Conservation (phyloP, 371 early-diverging fungal species). For the Blakeslea trispora region DNA sequence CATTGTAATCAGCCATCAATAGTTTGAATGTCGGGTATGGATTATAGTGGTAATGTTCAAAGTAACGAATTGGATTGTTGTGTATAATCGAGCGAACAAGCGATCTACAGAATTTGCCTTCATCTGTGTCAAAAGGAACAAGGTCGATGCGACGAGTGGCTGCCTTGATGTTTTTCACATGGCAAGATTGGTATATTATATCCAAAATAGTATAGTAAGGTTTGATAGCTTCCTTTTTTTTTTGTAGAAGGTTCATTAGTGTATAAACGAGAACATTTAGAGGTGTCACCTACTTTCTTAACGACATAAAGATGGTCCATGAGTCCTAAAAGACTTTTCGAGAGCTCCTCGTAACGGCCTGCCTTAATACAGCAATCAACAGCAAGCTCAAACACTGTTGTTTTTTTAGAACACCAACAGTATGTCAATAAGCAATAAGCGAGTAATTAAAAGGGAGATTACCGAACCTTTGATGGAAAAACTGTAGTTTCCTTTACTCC, state of each 20-base stretch:
- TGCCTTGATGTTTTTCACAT: not conserved
- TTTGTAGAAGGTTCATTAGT: too few relatives aligned
- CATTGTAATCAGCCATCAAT: constrained; percentile 12
- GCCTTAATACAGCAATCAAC: constrained; percentile 16
- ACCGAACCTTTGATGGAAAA: constrained; percentile 23
- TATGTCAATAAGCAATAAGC: not conserved
- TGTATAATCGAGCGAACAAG: constrained; percentile 7
- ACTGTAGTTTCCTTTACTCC: constrained; percentile 13
- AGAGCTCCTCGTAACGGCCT: constrained; percentile 18
- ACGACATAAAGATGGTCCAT: constrained; percentile 15
- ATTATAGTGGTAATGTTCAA: constrained; percentile 15
- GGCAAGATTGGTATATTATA: constrained; percentile 14
- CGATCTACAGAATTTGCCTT: constrained; percentile 14
- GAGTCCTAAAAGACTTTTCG: constrained; percentile 16
- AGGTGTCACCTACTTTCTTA: not conserved
- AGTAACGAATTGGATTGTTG: constrained; percentile 14
- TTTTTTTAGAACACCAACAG: not conserved
- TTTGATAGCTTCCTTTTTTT: constrained; percentile 1
- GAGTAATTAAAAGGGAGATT: not conserved
- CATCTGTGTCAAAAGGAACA: constrained; percentile 9
- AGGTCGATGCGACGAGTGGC: not conserved
- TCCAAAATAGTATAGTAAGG: constrained; percentile 12
- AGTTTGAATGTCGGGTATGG: constrained; percentile 16
- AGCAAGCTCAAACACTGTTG: constrained; percentile 25
- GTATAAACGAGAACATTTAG: not conserved